These are phyloP conservation scores for Buddleja alternifolia DNA, from an alignment of 257 asterid species.

Conservation along the genomic window DNA sequence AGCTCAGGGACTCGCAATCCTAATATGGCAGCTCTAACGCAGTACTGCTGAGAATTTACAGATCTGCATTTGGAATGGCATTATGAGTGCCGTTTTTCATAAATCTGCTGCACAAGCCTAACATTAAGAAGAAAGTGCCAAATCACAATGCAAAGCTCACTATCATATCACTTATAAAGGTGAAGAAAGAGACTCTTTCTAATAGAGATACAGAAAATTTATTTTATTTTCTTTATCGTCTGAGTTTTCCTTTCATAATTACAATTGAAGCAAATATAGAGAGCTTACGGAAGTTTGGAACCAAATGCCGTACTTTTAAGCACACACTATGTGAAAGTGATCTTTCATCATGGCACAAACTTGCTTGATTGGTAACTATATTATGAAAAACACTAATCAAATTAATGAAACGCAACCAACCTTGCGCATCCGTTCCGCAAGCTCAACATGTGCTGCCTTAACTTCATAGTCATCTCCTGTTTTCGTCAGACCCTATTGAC, in stretches of 20 bases:
- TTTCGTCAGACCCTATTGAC: conserved; percentile 87
- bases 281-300: conserved; percentile 1
- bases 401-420: conserved; percentile 42
- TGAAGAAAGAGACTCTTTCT: background rate
- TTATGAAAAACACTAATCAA: conserved; percentile 3
- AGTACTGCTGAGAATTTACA: conserved; percentile 7
- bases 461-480: conserved; percentile 98
- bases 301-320: background rate
- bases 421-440: conserved; percentile 99
- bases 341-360: conserved; percentile 12
- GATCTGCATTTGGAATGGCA: background rate
- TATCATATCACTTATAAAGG: conserved; percentile 11
- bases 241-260: background rate
- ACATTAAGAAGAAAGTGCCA: conserved; percentile 11
- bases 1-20: background rate
- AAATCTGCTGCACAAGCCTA: background rate
- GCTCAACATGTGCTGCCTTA: conserved; percentile 96
- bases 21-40: conserved; percentile 18
- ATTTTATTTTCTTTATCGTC: background rate
- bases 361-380: background rate
- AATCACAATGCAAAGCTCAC: background rate
- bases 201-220: background rate
- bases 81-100: background rate
- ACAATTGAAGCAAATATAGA: conserved; percentile 8
- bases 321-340: conserved; percentile 1